A percentile compares a stretch with the other conserved stretches of the same genome.
These are phyloP conservation scores for Sclerospora graminicola DNA, from an alignment of 352 stramenopile genomes.

Conservation along the genomic window DNA sequence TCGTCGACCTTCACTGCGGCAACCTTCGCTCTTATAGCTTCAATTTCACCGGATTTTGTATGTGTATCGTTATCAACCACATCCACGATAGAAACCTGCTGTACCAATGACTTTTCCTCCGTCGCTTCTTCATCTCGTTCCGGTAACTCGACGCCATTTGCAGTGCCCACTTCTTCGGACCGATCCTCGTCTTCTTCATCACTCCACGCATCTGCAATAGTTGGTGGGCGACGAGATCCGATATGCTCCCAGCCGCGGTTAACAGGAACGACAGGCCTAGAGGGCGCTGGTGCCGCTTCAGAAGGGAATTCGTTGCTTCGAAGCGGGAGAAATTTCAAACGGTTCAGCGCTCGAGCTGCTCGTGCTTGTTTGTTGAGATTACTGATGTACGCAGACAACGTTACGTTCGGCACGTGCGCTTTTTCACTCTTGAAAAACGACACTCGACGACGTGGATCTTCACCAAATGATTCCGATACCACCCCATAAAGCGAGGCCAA, in stretches of 20 bases:
- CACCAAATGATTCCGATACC: constrained; percentile 63
- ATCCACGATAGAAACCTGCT: not conserved
- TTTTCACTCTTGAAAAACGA: constrained; percentile 67
- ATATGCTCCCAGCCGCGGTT: constrained; percentile 71
- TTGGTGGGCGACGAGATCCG: constrained; percentile 24
- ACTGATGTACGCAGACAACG: constrained; percentile 44
- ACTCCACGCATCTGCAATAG: constrained; percentile 66
- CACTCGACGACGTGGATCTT: constrained; percentile 55
- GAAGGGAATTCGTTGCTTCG: constrained; percentile 17
- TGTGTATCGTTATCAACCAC: not conserved
- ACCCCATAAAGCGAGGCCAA: constrained; percentile 56
- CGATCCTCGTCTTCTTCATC: constrained; percentile 43
- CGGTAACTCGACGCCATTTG: constrained; percentile 3
- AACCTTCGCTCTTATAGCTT: constrained; percentile 16
- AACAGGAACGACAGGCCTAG: constrained; percentile 22
- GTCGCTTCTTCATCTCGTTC: constrained; percentile 6
- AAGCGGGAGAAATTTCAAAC: constrained; percentile 52
- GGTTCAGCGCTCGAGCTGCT: constrained; percentile 19
- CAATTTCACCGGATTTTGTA: not conserved
- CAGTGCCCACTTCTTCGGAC: constrained; percentile 10
- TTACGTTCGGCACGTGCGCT: constrained; percentile 37
- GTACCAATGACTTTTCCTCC: constrained; percentile 3
- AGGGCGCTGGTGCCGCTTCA: constrained; percentile 7
- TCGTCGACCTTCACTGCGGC: constrained; percentile 18
- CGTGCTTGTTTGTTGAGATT: constrained; percentile 19